Base-by-base conservation (phyloP, 73 alveolate genomes). In the Symbiodinium natans region DNA sequence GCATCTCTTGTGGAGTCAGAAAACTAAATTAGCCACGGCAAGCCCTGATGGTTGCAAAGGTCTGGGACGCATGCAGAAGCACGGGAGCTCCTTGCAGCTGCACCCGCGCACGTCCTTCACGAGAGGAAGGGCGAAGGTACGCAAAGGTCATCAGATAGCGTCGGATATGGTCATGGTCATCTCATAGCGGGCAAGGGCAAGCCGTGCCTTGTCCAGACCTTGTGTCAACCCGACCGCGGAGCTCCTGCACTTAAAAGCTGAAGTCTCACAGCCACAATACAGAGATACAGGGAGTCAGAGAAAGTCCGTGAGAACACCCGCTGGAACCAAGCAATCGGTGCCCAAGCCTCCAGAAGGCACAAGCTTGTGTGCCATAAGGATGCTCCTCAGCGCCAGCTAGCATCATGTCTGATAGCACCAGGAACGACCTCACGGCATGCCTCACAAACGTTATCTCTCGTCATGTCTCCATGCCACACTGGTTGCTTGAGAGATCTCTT, bases 301-400 rank as follows among this genome's bases (percentile, higher is more conserved):
- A 21, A 56, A 29, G 27, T 21, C 75, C 75, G 27, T 56, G 75
- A 56, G 17, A 29, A 21, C 75, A 56, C 75, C 27, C 31, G 75
- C 87, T 34, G n/a, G 54, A 36, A 34, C n/a, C 48, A 34, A 21
- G 41, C 8, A 33, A 13, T 71, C 83, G 13, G 41, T 56, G 31
- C 27, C 29, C 21, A 21, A 15, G 29, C 93, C 93, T 86, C 93
- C 93, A 86, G 41, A 21, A 86, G 93, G 39, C 40, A 86, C 82
- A 52, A 48, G 82, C 93, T 86, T 23, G 83, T n/a, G 10, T 86
- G 83, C 93, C 93, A 86, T 7, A 48, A 39, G 38, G 82, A 86
- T 9, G 83, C 63, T 41, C 93, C 93, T 86, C 54, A 34, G 54
- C 39, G 21, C 21, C 59, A 46, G 59, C 59, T 13, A 6, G 59